phyloP scores from a whole-genome alignment of 2,329 filamentous ascomycete genomes.

The Fusarium nodosum region DNA sequence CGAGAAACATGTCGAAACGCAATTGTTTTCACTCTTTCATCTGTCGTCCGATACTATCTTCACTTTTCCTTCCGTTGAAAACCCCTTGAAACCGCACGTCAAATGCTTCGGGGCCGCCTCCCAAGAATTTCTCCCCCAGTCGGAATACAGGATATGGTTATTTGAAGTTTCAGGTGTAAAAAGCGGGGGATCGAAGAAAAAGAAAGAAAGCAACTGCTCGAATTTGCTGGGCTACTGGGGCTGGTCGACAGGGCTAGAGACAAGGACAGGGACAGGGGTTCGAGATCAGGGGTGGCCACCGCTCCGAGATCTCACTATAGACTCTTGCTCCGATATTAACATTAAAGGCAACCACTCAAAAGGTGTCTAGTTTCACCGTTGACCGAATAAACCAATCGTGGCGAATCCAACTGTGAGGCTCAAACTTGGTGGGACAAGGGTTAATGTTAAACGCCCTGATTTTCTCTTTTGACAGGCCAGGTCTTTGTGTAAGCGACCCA shows the following conservation, averaged over 20 bases:
- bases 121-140: slow-evolving; percentile 36
- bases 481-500: slow-evolving; percentile 19
- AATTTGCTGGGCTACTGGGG: neutral
- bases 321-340: slow-evolving; percentile 38
- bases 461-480: slow-evolving; percentile 21
- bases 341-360: slow-evolving; percentile 8
- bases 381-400: slow-evolving; percentile 30
- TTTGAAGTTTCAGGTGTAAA: slow-evolving; percentile 39
- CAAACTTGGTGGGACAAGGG: slow-evolving; percentile 32
- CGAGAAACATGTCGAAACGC: slow-evolving; percentile 31
- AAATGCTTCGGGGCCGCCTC: slow-evolving; percentile 2
- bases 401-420: slow-evolving; percentile 31
- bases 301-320: slow-evolving; percentile 6
- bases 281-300: neutral
- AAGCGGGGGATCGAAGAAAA: slow-evolving; percentile 10
- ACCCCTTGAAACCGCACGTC: slow-evolving; percentile 32
- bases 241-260: neutral
- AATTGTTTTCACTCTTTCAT: slow-evolving; percentile 13
- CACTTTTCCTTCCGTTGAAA: neutral
- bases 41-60: slow-evolving; percentile 13
- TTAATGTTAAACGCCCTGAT: slow-evolving; percentile 25
- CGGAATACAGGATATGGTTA: slow-evolving; percentile 17
- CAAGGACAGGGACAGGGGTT: slow-evolving; percentile 1
- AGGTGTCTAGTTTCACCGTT: slow-evolving; percentile 33
- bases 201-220: slow-evolving; percentile 1